Conservation (phyloP, 2,329 filamentous ascomycete species). For the Teratosphaeria viscida region DNA sequence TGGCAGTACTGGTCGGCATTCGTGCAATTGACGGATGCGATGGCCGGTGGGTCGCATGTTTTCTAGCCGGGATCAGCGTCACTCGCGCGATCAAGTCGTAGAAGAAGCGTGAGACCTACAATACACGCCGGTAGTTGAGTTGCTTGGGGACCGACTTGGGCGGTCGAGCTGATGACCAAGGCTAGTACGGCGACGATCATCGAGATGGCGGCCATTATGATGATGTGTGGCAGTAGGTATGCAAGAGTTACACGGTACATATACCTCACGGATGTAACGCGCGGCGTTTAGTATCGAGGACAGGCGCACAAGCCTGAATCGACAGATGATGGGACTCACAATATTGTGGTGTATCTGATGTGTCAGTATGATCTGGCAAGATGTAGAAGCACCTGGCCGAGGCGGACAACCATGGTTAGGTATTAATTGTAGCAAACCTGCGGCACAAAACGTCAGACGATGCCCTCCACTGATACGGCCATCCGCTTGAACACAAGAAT, state of each 20-base stretch:
- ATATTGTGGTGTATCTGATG: too few relatives aligned
- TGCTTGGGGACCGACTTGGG: constrained; percentile 12
- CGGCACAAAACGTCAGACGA: too few relatives aligned
- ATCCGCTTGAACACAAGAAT: too few relatives aligned
- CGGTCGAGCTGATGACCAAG: not conserved
- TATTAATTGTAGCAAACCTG: too few relatives aligned
- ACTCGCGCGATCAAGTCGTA: not conserved
- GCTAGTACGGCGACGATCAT: not conserved
- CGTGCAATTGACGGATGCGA: constrained; percentile 14
- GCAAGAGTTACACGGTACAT: not conserved
- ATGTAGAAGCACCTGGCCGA: too few relatives aligned
- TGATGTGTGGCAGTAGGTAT: not conserved
- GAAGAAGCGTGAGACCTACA: constrained; percentile 1
- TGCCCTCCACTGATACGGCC: too few relatives aligned
- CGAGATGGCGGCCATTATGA: not conserved
- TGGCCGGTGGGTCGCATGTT: constrained; percentile 13
- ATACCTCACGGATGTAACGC: too few relatives aligned
- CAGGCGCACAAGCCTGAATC: too few relatives aligned
- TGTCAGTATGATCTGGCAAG: too few relatives aligned
- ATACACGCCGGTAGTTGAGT: constrained; percentile 9
- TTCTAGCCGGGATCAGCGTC: constrained; percentile 3
- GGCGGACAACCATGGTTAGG: too few relatives aligned
- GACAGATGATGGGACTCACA: too few relatives aligned
- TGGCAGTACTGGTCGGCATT: constrained; percentile 15
- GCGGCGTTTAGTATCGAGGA: too few relatives aligned